Conservation (phyloP, 2,329 filamentous ascomycete genomes). For the Trichophyton mentagrophytes region DNA sequence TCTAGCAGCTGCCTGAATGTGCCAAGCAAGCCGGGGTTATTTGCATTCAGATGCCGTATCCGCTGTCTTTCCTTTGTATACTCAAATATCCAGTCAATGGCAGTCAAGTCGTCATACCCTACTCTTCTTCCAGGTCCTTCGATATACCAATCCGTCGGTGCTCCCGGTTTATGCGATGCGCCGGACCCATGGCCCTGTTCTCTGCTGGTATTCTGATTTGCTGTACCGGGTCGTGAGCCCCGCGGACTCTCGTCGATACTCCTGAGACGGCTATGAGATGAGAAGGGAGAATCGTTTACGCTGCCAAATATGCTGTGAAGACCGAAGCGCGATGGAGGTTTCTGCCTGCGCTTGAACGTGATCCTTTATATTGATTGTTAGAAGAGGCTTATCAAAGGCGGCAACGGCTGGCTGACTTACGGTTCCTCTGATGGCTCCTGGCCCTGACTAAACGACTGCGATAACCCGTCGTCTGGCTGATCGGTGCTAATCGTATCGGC, state of each 20-base stretch:
- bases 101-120: slow-evolving; percentile 89
- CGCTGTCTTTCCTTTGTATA: slow-evolving; percentile 92
- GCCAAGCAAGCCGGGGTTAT: slow-evolving; percentile 57
- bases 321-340: slow-evolving; percentile 27
- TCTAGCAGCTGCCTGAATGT: slow-evolving; percentile 63
- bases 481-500: slow-evolving; percentile 14
- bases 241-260: slow-evolving; percentile 8
- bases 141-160: slow-evolving; percentile 63
- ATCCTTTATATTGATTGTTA: slow-evolving; percentile 20
- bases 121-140: slow-evolving; percentile 82
- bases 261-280: slow-evolving; percentile 8
- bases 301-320: slow-evolving; percentile 28
- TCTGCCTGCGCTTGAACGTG: slow-evolving; percentile 34
- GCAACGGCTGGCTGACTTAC: slow-evolving; percentile 17
- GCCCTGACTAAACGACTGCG: neutral
- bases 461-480: slow-evolving; percentile 13
- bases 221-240: slow-evolving; percentile 16
- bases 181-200: slow-evolving; percentile 17
- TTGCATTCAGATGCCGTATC: slow-evolving; percentile 60
- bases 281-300: slow-evolving; percentile 10
- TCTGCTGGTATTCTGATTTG: slow-evolving; percentile 14
- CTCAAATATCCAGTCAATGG: slow-evolving; percentile 99
- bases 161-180: slow-evolving; percentile 29
- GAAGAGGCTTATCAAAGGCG: neutral
- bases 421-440: slow-evolving; percentile 24